Percentiles rank a stretch among this genome's conserved stretches.
Conservation (phyloP, 2,329 filamentous ascomycete species). For the Aspergillus chevalieri region DNA sequence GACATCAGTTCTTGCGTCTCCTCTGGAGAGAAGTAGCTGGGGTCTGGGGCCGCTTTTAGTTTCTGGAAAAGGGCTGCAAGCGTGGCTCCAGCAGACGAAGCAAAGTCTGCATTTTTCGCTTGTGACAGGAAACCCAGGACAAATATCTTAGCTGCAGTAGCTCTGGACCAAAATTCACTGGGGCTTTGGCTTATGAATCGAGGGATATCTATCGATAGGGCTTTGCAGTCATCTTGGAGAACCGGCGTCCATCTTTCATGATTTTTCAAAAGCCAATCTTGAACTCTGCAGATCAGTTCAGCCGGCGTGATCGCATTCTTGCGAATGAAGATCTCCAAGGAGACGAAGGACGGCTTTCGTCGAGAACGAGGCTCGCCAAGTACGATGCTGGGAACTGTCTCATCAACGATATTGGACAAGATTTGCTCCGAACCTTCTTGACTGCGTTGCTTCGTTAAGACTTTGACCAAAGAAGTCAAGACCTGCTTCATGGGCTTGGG, state of each 20-base stretch:
- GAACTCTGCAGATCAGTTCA: constrained; percentile 25
- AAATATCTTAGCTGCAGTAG: constrained; percentile 24
- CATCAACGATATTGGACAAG: constrained; percentile 17
- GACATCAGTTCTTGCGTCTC: constrained; percentile 12
- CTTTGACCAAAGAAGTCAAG: constrained; percentile 33
- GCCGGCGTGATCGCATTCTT: constrained; percentile 28
- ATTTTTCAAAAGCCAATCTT: constrained; percentile 29
- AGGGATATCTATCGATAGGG: constrained; percentile 20
- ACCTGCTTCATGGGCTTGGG: constrained; percentile 43
- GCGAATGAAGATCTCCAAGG: constrained; percentile 32
- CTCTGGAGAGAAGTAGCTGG: not conserved
- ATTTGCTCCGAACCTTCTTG: constrained; percentile 16
- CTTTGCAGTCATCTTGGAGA: constrained; percentile 28
- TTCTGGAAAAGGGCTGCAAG: constrained; percentile 26
- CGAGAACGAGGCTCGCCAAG: constrained; percentile 34
- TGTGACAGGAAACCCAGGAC: constrained; percentile 27
- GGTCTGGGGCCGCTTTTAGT: constrained; percentile 12
- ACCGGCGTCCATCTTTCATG: constrained; percentile 25
- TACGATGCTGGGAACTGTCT: constrained; percentile 31
- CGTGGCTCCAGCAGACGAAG: constrained; percentile 22
- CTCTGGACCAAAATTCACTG: constrained; percentile 8
- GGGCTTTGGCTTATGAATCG: constrained; percentile 13
- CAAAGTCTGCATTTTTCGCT: constrained; percentile 23
- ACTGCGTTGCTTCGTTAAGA: constrained; percentile 24
- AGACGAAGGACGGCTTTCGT: constrained; percentile 31